Conservation (phyloP, 441 rosid species). For the Sinapis alba region DNA sequence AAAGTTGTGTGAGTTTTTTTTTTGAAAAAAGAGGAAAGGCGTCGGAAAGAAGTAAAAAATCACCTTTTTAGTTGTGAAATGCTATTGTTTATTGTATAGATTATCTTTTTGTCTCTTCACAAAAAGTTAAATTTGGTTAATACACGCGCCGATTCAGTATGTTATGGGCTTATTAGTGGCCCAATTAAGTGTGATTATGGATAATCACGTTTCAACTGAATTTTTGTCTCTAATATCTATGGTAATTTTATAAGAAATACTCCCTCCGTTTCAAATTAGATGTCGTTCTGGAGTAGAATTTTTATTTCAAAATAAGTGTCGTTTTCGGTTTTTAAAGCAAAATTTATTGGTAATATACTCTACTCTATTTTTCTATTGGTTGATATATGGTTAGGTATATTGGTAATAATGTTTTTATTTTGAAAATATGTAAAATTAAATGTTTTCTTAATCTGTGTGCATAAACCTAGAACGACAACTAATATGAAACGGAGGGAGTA, state of each 20-base stretch:
- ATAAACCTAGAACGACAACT: too few species aligned
- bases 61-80: not conserved
- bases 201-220: not conserved
- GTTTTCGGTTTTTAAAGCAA: too few species aligned
- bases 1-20: not conserved
- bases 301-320: too few species aligned
- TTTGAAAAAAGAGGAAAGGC: slow-evolving; percentile 14
- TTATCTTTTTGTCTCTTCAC: not conserved
- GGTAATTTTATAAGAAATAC: not conserved
- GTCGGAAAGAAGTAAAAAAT: slow-evolving; percentile 4
- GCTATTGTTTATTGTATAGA: not conserved
- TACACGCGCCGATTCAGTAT: not conserved
- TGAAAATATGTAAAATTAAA: too few species aligned
- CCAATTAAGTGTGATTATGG: not conserved
- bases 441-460: too few species aligned
- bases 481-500: too few species aligned
- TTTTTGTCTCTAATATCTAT: not conserved
- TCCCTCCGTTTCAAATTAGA: too few species aligned
- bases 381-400: too few species aligned
- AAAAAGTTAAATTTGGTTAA: not conserved
- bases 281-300: too few species aligned
- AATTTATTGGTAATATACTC: too few species aligned
- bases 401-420: too few species aligned
- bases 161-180: not conserved
- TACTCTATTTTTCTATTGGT: too few species aligned